phyloP scores from a whole-genome alignment of 306 rosid species.

The Herpetospermum pedunculosum region DNA sequence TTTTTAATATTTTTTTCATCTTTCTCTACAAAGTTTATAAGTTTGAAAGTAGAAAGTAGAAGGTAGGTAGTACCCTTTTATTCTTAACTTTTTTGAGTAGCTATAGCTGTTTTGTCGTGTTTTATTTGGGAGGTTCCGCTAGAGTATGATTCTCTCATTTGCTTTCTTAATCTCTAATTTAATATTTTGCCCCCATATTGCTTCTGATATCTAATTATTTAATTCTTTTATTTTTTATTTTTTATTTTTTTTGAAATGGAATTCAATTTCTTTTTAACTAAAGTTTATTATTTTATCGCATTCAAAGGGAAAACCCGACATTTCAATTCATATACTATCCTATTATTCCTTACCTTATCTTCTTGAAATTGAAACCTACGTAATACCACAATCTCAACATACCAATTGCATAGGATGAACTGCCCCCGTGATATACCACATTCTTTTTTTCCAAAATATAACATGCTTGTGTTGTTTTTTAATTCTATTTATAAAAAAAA shows the following conservation, averaged over 20 bases:
- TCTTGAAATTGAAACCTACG: not conserved
- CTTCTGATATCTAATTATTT: not conserved
- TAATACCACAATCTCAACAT: no score
- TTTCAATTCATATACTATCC: no score
- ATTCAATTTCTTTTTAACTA: not conserved
- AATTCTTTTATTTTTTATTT: no score
- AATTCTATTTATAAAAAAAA: no score
- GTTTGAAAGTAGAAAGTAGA: not conserved
- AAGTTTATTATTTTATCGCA: not conserved
- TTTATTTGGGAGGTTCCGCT: not conserved
- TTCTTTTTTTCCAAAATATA: no score
- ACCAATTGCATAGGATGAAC: not conserved
- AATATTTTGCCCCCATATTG: not conserved
- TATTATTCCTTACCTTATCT: not conserved
- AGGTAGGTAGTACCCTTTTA: not conserved
- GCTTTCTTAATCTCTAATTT: not conserved
- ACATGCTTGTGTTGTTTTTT: no score
- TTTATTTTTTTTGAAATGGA: no score
- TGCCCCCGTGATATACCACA: no score
- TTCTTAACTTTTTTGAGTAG: not conserved
- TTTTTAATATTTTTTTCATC: no score
- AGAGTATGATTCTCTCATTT: not conserved
- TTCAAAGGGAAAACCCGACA: not conserved
- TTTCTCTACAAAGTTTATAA: no score
- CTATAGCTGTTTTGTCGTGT: not conserved